Evolutionary conservation across 2,329 filamentous ascomycete genomes (phyloP), one percentile per base, ranked within the genome.

Genomic region (Atkinsonella hypoxylon): DNA sequence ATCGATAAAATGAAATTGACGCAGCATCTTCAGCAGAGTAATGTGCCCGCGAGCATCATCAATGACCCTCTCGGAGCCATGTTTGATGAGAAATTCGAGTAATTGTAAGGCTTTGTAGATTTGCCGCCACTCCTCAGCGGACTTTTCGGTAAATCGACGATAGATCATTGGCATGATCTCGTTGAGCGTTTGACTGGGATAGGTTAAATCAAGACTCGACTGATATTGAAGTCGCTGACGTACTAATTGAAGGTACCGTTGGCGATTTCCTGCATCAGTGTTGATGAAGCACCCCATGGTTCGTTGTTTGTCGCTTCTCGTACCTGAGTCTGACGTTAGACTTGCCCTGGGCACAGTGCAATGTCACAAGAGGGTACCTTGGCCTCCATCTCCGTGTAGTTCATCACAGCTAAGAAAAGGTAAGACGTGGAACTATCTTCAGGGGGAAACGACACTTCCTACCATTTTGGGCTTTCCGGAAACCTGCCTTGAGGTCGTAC

Each of bases 131-230:
- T 98, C 93, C 67, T 98, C 93, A 51, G 93, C 91, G 8, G 89
- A 79, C 75, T 98, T 98, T 67, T 98, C 93, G 54, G 93, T 98
- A 69, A 98, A 98, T 57, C 93, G 87, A 64, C 94, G 93, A 75
- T 98, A 98, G 64, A 98, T 95, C 89, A 98, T 93, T 58, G 93
- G 93, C 93, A 98, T 98, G 66, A 98, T 97, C 70, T 98, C 93
- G 69, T 97, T 97, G 51, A 98, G 82, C 48, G 90, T 81, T 81
- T 95, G 89, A 67, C 91, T 96, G 64, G 9, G 17, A 40, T 17
- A n/a, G 17, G 31, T 48, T 47, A 53, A 15, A 36, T 51, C 34
- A 36, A 41, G 11, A 13, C 30, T n/a, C n/a, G 10, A 13, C 11
- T 8, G 30, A 8, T 6, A 3, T 17, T 40, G 15, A 60, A 62